phyloP scores from a whole-genome alignment of 805 yeast species.

The Millerago galiae region DNA sequence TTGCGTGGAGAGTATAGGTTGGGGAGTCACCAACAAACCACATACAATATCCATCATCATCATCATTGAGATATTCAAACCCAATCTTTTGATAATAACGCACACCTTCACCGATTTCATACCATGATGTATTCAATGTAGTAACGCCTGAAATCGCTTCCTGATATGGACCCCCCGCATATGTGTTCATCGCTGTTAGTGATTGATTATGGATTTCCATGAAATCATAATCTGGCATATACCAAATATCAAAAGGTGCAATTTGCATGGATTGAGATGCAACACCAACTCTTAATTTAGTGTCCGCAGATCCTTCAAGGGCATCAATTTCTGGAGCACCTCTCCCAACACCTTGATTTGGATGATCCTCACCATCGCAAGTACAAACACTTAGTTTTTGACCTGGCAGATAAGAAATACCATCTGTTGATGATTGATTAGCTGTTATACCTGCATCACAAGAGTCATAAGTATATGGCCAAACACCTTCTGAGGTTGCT shows the following conservation, averaged over 20 bases:
- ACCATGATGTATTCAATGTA: constrained; percentile 41
- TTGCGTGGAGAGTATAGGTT: constrained; percentile 36
- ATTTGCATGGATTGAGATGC: constrained; percentile 46
- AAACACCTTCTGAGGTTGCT: constrained; percentile 42
- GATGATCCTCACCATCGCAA: constrained; percentile 40
- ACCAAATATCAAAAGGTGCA: constrained; percentile 50
- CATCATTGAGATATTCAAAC: constrained; percentile 33
- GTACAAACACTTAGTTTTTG: constrained; percentile 39
- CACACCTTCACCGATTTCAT: constrained; percentile 28
- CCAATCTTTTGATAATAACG: constrained; percentile 35
- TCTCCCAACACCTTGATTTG: constrained; percentile 41
- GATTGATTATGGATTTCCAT: constrained; percentile 35
- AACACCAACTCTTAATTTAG: constrained; percentile 29
- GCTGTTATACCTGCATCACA: constrained; percentile 48
- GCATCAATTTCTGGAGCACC: constrained; percentile 49
- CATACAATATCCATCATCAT: constrained; percentile 24
- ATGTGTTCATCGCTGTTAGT: constrained; percentile 38
- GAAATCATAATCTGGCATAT: constrained; percentile 42
- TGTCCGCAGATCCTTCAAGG: constrained; percentile 38
- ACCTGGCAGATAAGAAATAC: constrained; percentile 40
- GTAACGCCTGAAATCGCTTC: constrained; percentile 44
- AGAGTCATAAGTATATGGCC: constrained; percentile 43
- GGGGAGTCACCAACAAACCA: constrained; percentile 42
- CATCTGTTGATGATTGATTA: constrained; percentile 42
- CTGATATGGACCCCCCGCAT: constrained; percentile 46